These are phyloP conservation scores for Dalbergia cultrata DNA, from an alignment of 306 rosid genomes.

Conservation along the genomic window DNA sequence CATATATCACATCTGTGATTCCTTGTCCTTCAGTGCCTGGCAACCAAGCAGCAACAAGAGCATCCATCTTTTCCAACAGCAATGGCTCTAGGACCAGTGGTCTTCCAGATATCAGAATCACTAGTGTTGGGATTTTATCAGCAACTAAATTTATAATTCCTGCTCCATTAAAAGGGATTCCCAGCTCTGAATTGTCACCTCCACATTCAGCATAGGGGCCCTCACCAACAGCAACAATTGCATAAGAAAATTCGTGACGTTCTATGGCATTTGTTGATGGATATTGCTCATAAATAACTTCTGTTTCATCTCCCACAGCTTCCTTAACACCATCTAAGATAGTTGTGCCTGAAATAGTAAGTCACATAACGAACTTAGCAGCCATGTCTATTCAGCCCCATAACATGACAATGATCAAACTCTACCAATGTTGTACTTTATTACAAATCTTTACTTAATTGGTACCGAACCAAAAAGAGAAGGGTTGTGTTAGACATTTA, in stretches of 20 bases:
- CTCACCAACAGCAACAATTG: conserved; percentile 81
- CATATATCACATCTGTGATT: conserved; percentile 76
- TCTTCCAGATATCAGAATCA: conserved; percentile 82
- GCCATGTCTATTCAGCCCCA: background rate
- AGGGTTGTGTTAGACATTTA: too few relatives aligned
- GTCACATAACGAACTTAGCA: conserved; percentile 16
- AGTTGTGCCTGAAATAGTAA: conserved; percentile 67
- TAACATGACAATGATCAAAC: background rate
- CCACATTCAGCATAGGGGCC: conserved; percentile 72
- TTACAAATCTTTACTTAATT: too few relatives aligned
- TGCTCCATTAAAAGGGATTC: conserved; percentile 66
- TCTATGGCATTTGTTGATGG: conserved; percentile 63
- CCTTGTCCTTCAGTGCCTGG: conserved; percentile 88
- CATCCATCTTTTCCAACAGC: conserved; percentile 67
- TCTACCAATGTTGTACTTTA: too few relatives aligned
- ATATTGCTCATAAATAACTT: conserved; percentile 59
- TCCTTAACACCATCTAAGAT: conserved; percentile 78
- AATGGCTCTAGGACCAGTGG: conserved; percentile 71
- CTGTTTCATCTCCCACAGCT: conserved; percentile 64
- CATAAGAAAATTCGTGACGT: conserved; percentile 61
- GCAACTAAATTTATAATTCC: conserved; percentile 61
- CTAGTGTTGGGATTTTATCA: conserved; percentile 76
- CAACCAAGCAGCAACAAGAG: conserved; percentile 85
- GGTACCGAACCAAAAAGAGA: too few relatives aligned
- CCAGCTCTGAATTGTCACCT: conserved; percentile 72